Evolutionary conservation across 352 stramenopile species (phyloP).

Genomic region (Lagenidium giganteum): DNA sequence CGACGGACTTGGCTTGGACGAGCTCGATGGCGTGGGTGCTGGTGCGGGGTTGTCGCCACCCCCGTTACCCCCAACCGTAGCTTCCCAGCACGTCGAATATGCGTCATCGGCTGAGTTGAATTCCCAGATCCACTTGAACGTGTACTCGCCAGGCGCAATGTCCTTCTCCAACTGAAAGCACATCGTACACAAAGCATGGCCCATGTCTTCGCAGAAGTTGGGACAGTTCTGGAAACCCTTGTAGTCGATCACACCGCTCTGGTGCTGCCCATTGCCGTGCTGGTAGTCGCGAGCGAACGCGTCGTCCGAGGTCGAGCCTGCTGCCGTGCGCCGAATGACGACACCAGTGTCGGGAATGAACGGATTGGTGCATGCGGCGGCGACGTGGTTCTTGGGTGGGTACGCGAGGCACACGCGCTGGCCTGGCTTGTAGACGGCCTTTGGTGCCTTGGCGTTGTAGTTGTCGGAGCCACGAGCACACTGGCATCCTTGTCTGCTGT

Average conservation of each 20-base stretch:
- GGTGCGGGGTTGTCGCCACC: no score
- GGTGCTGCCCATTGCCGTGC: conserved; percentile 21
- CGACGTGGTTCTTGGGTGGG: conserved; percentile 36
- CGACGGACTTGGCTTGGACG: no score
- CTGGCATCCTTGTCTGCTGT: conserved; percentile 16
- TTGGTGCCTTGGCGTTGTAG: conserved; percentile 8
- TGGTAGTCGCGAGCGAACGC: conserved; percentile 8
- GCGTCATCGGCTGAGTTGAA: conserved; percentile 24
- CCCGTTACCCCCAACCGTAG: no score
- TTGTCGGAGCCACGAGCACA: conserved; percentile 13
- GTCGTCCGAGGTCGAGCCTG: conserved; percentile 11
- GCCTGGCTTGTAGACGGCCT: conserved; percentile 25
- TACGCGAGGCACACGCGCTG: conserved; percentile 35
- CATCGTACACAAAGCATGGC: conserved; percentile 29
- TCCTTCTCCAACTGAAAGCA: conserved; percentile 35
- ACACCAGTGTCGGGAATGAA: conserved; percentile 24
- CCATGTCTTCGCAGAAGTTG: conserved; percentile 29
- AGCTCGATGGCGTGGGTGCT: no score
- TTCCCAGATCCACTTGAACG: conserved; percentile 30
- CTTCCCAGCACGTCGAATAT: conserved; percentile 32
- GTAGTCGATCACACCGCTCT: conserved; percentile 25
- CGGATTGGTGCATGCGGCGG: conserved; percentile 21
- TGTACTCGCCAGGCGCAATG: conserved; percentile 27
- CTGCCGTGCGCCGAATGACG: conserved; percentile 17
- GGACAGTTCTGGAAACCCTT: conserved; percentile 37